Evolutionary conservation across 108 stramenopile species (phyloP).

Genomic region (Fistulifera pelliculosa): DNA sequence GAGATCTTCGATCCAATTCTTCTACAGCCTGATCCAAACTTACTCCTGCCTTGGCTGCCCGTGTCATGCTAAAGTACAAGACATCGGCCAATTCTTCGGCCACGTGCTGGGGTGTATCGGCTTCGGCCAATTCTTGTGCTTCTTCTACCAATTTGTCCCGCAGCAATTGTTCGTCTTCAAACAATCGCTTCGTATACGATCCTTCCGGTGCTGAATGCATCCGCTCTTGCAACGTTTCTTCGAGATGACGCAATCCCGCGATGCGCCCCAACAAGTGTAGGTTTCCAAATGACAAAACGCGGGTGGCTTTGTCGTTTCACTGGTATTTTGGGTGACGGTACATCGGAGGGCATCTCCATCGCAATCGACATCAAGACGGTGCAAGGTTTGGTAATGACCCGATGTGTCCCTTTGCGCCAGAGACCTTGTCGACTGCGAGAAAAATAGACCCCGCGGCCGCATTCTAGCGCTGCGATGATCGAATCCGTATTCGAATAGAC

Average conservation of each 20-base stretch:
- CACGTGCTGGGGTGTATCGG: conserved; percentile 70
- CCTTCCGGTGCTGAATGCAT: conserved; percentile 79
- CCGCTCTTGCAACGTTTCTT: conserved; percentile 68
- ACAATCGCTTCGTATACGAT: conserved; percentile 93
- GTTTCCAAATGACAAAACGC: conserved; percentile 91
- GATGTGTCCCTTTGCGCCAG: conserved; percentile 92
- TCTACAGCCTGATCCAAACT: conserved; percentile 84
- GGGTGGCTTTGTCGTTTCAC: not conserved
- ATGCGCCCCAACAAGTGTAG: conserved; percentile 85
- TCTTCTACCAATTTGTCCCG: conserved; percentile 96
- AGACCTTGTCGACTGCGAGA: conserved; percentile 79
- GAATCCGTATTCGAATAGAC: conserved; percentile 89
- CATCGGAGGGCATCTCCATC: conserved; percentile 93
- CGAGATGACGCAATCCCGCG: conserved; percentile 82
- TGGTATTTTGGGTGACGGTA: conserved; percentile 66
- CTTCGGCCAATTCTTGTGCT: conserved; percentile 96
- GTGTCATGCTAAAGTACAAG: conserved; percentile 92
- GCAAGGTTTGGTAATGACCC: conserved; percentile 88
- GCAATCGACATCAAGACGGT: conserved; percentile 85
- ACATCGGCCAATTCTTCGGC: conserved; percentile 96
- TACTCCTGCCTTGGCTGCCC: conserved; percentile 89
- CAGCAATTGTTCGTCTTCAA: conserved; percentile 81
- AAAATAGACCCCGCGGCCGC: conserved; percentile 91
- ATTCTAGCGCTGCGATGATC: conserved; percentile 69
- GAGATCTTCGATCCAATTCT: conserved; percentile 77